phyloP scores from a whole-genome alignment of 2,329 filamentous ascomycete genomes.

The Tothia fuscella region DNA sequence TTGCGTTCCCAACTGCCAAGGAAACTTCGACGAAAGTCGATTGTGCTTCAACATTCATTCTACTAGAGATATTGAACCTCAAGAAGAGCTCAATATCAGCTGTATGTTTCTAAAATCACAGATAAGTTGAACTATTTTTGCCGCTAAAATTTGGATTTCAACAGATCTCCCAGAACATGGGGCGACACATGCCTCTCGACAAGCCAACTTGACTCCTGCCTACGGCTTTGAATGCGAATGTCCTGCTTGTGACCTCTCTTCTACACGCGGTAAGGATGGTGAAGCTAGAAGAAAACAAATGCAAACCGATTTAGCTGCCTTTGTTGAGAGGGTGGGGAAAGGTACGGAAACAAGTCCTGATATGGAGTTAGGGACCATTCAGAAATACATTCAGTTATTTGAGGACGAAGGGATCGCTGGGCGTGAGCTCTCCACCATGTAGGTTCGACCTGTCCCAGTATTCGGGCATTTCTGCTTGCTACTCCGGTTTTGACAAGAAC shows the following conservation, averaged over 20 bases:
- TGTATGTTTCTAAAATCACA: constrained; percentile 23
- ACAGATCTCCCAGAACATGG: constrained; percentile 1
- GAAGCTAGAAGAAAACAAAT: background rate
- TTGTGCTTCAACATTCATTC: constrained; percentile 22
- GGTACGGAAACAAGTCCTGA: background rate
- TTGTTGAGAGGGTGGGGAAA: background rate
- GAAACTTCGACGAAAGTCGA: constrained; percentile 16
- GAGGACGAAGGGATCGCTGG: background rate
- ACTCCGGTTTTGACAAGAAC: too few relatives aligned
- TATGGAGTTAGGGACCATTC: background rate
- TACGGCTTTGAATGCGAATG: constrained; percentile 3
- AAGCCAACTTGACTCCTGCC: background rate
- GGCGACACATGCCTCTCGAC: background rate
- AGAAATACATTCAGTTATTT: background rate
- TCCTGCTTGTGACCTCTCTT: background rate
- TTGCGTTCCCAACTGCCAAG: constrained; percentile 18
- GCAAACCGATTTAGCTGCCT: background rate
- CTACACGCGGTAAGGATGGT: background rate
- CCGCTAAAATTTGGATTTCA: too few relatives aligned
- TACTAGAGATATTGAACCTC: constrained; percentile 17
- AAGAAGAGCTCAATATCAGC: constrained; percentile 18
- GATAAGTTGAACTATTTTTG: too few relatives aligned
- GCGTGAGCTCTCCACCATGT: background rate
- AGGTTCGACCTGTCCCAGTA: too few relatives aligned
- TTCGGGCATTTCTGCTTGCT: too few relatives aligned